Percentiles rank a stretch among this genome's conserved stretches.
Conservation (phyloP, 768 basidiomycete species). For the Ephemerocybe angulata region DNA sequence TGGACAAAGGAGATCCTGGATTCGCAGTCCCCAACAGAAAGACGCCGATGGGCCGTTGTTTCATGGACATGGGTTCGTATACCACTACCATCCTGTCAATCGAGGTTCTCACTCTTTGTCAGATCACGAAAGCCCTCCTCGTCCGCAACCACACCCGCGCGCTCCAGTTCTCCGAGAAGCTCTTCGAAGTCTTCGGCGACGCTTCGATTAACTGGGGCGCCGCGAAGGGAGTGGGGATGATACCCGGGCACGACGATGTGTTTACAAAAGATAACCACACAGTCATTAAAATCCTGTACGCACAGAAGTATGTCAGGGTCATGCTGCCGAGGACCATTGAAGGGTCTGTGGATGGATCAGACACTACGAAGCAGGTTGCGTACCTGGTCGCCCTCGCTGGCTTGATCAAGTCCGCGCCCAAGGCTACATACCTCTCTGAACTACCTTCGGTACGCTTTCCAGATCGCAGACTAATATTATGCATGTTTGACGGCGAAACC, state of each 20-base stretch:
- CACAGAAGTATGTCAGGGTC: conserved; percentile 69
- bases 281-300: conserved; percentile 72
- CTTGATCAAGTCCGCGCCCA: conserved; percentile 76
- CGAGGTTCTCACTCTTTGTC: neutral
- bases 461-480: neutral
- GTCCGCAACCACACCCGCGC: conserved; percentile 67
- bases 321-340: conserved; percentile 73
- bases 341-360: conserved; percentile 57
- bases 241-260: conserved; percentile 57
- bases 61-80: conserved; percentile 67
- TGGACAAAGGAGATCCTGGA: conserved; percentile 48
- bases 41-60: conserved; percentile 49
- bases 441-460: conserved; percentile 50
- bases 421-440: conserved; percentile 65
- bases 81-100: neutral
- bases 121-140: conserved; percentile 80
- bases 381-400: conserved; percentile 82
- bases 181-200: conserved; percentile 74
- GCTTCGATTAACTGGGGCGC: conserved; percentile 62
- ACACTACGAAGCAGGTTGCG: conserved; percentile 52
- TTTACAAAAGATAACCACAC: conserved; percentile 78
- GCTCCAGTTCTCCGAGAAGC: conserved; percentile 49
- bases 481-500: neutral
- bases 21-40: conserved; percentile 22
- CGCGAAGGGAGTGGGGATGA: conserved; percentile 68